Evolutionary conservation across 2,329 filamentous ascomycete genomes (phyloP).

Genomic region (Exserohilum turcica): DNA sequence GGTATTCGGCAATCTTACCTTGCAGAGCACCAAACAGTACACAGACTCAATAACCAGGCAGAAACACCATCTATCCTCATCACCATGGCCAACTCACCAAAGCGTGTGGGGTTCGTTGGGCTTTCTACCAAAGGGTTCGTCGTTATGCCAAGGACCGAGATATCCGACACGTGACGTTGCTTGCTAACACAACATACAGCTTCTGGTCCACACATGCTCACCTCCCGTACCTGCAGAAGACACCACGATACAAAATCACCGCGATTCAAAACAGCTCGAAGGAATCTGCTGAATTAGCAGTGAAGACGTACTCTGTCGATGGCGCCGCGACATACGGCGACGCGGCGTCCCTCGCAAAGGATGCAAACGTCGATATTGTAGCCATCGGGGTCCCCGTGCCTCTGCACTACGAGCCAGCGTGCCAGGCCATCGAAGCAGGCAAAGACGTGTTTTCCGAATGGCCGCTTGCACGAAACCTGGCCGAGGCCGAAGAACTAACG

Average conservation of each 20-base stretch:
- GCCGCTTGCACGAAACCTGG: slow-evolving; percentile 52
- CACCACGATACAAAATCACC: slow-evolving; percentile 53
- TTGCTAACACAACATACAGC: slow-evolving; percentile 15
- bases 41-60: too few relatives aligned
- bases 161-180: too few relatives aligned
- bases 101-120: too few relatives aligned
- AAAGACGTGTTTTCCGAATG: slow-evolving; percentile 57
- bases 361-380: slow-evolving; percentile 56
- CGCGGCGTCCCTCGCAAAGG: slow-evolving; percentile 51
- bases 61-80: too few relatives aligned
- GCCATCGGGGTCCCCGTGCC: slow-evolving; percentile 53
- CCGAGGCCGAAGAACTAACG: slow-evolving; percentile 52
- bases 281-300: slow-evolving; percentile 50
- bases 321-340: slow-evolving; percentile 51
- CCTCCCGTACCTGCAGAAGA: slow-evolving; percentile 43
- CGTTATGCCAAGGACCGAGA: too few relatives aligned
- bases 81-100: too few relatives aligned
- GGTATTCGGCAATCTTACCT: too few relatives aligned
- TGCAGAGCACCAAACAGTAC: too few relatives aligned
- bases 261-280: slow-evolving; percentile 57
- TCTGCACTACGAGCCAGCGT: slow-evolving; percentile 50
- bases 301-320: slow-evolving; percentile 45
- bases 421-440: slow-evolving; percentile 50
- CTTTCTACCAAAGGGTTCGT: too few relatives aligned
- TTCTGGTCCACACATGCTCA: slow-evolving; percentile 50